phyloP scores from a whole-genome alignment of 768 basidiomycete species.

The Lanmaoa rubissima region DNA sequence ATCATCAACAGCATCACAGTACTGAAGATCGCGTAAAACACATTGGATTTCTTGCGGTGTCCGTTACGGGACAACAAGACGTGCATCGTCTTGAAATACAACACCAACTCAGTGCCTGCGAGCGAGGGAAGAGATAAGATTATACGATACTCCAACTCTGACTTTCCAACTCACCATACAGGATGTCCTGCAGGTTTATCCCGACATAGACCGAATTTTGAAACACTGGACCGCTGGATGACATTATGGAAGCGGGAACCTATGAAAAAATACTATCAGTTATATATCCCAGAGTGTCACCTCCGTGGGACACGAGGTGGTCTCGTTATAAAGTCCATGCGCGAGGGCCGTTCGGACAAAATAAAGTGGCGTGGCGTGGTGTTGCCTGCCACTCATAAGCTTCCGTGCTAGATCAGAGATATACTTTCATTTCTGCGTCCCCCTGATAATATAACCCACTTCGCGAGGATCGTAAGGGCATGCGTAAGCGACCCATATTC shows the following conservation, averaged over 20 bases:
- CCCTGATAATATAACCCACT: background rate
- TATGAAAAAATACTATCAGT: background rate
- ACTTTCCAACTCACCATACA: conserved; percentile 19
- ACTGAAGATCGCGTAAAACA: conserved; percentile 27
- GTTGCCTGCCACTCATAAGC: background rate
- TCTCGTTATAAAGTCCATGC: background rate
- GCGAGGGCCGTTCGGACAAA: background rate
- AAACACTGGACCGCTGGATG: conserved; percentile 20
- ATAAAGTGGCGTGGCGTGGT: background rate
- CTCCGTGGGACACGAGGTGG: background rate
- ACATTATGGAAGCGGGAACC: conserved; percentile 4
- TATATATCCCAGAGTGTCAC: conserved; percentile 10
- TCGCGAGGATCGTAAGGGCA: background rate
- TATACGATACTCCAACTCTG: no score
- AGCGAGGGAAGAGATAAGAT: background rate
- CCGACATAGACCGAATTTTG: conserved; percentile 24
- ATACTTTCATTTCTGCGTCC: background rate
- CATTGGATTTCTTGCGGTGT: conserved; percentile 6
- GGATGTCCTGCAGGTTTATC: conserved; percentile 24
- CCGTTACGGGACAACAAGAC: conserved; percentile 7
- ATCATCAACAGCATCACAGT: conserved; percentile 30
- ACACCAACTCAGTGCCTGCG: conserved; percentile 25
- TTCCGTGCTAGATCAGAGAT: no score
- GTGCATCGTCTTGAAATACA: conserved; percentile 27
- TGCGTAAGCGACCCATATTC: background rate